Conservation (phyloP, 2,329 filamentous ascomycete genomes). For the Phialemoniopsis sp. region DNA sequence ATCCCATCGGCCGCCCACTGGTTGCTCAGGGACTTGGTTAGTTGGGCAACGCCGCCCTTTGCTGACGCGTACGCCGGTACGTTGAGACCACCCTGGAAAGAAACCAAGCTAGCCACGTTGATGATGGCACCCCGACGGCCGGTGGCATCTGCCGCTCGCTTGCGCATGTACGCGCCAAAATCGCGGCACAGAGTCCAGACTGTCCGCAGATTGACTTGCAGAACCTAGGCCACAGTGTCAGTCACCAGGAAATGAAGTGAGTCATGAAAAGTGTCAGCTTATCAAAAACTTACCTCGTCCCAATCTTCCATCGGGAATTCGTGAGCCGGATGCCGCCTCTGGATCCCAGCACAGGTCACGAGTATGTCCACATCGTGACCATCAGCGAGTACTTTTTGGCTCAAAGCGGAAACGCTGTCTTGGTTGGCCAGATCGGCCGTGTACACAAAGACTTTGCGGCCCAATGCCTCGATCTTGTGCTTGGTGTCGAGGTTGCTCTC, state of each 20-base stretch:
- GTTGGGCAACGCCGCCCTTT: conserved; percentile 62
- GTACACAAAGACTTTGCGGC: conserved; percentile 10
- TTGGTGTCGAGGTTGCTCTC: conserved; percentile 4
- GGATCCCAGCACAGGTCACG: conserved; percentile 65
- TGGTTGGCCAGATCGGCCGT: conserved; percentile 14
- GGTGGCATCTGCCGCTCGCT: conserved; percentile 19
- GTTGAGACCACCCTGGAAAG: conserved; percentile 66
- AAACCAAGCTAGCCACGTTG: conserved; percentile 60
- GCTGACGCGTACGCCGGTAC: conserved; percentile 64
- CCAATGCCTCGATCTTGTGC: conserved; percentile 4
- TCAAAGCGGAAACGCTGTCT: conserved; percentile 9
- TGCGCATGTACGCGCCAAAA: conserved; percentile 58
- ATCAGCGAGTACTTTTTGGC: conserved; percentile 10
- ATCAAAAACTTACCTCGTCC: conserved; percentile 50
- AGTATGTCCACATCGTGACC: conserved; percentile 43
- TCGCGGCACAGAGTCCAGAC: conserved; percentile 61
- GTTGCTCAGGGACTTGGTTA: conserved; percentile 64
- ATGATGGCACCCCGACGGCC: conserved; percentile 53
- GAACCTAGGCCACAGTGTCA: neutral
- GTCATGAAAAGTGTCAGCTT: neutral
- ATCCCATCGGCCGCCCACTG: conserved; percentile 64
- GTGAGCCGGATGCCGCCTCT: conserved; percentile 58
- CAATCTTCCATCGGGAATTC: conserved; percentile 61
- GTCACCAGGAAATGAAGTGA: no score
- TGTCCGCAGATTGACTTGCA: conserved; percentile 59